Base-by-base conservation (phyloP, 441 rosid species). In the Lepidium campestre region DNA sequence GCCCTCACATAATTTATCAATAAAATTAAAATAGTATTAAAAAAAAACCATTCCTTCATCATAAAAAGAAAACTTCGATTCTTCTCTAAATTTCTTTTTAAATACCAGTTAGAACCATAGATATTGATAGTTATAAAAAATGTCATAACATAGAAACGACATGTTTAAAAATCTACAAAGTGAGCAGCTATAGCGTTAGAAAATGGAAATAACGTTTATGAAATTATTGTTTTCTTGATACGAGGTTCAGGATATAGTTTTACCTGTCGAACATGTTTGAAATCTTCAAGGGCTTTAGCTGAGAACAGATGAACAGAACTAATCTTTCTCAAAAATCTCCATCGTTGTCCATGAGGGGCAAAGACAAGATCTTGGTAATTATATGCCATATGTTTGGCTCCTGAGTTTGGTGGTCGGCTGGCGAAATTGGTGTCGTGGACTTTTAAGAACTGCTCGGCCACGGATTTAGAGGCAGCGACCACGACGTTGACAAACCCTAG, bases 291-390 rank as follows among this genome's bases (percentile, higher is more conserved):
- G n/a, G 93, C 91, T 81, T 86, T 88, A 74, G 78, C 78, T 34
- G 95, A 90, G 78, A 88, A 90, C 1, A 90, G 78, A 70, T 90
- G 95, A 59, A 88, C 80, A 59, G 88, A 71, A 67, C 81, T 82
- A 34, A 90, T 90, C 78, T 90, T 90, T 62, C 95, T 54, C 12
- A 90, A 72, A 88, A 86, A n/a, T 40, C 97, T 80, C 97, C 97
- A 90, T 66, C 93, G 35, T 6, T 85, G 78, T 9, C 97, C 97
- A 32, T 90, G 86, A 1, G 97, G 97, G 1, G 95, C 88, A 60
- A 90, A 88, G 59, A 88, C 97, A 18, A 90, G 81, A 77, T 90
- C 97, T 40, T 88, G 95, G 8, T 88, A 86, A 35, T 90, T 90
- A 32, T 90, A 90, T 2, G 97, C 93, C 10, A 90, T 70, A 44